phyloP scores from a whole-genome alignment of 352 stramenopile species.

The Phytophthora europaea region DNA sequence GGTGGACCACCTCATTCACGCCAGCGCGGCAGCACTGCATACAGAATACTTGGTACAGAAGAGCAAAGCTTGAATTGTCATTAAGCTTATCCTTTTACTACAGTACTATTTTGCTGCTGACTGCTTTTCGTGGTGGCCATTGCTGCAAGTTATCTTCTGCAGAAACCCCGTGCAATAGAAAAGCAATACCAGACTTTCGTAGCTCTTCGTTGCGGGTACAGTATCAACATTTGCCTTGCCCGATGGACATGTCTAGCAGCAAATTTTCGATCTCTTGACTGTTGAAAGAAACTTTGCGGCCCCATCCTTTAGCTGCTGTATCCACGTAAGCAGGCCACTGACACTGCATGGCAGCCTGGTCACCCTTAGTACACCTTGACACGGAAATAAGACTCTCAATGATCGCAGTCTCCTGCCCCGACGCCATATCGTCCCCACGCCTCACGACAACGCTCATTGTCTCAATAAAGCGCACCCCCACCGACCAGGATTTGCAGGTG shows the following conservation, averaged over 20 bases:
- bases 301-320: constrained; percentile 10
- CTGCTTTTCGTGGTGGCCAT: no score
- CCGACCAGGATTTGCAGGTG: neutral
- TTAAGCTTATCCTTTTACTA: no score
- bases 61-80: no score
- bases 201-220: no score
- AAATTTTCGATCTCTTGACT: constrained; percentile 21
- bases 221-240: neutral
- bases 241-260: constrained; percentile 1
- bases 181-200: no score
- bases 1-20: no score
- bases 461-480: neutral
- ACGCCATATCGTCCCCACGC: neutral
- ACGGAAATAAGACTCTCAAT: constrained; percentile 10
- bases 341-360: neutral
- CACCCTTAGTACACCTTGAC: neutral
- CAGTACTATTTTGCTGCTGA: no score
- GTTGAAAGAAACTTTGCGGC: constrained; percentile 16
- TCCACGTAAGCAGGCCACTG: neutral
- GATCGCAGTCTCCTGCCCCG: constrained; percentile 2
- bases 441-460: constrained; percentile 12
- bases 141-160: no score
- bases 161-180: no score
- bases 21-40: no score
- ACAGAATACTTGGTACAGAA: no score